Percentiles rank a stretch among this genome's conserved stretches.
Evolutionary conservation across 2,329 filamentous ascomycete genomes (phyloP).

Genomic region (Hypoxylon sp.): DNA sequence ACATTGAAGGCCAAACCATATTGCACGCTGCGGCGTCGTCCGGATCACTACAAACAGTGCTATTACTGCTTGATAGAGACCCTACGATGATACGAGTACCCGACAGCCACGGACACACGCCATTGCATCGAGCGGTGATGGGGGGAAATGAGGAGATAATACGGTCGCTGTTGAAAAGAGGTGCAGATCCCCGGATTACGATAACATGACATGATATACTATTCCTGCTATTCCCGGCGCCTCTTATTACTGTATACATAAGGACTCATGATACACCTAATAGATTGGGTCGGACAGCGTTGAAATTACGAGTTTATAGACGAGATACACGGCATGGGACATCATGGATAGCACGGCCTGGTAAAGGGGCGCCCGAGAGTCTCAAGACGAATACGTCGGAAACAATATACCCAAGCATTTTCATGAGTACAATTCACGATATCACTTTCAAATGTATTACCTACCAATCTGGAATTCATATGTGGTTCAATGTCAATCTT

Average conservation of each 20-base stretch:
- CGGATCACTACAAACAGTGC: constrained; percentile 11
- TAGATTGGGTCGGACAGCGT: constrained; percentile 4
- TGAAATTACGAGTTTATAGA: constrained; percentile 14
- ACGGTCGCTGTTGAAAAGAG: constrained; percentile 18
- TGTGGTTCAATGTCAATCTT: background rate
- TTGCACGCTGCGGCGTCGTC: constrained; percentile 16
- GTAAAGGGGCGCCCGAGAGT: constrained; percentile 13
- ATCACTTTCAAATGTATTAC: background rate
- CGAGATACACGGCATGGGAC: constrained; percentile 7
- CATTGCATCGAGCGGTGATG: constrained; percentile 19
- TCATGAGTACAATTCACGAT: background rate
- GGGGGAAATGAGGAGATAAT: constrained; percentile 19
- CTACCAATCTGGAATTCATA: background rate
- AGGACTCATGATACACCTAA: constrained; percentile 6
- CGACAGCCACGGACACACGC: constrained; percentile 12
- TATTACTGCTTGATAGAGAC: constrained; percentile 5
- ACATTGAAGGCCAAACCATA: constrained; percentile 7
- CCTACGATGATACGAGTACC: constrained; percentile 19
- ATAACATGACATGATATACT: constrained; percentile 14
- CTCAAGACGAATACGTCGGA: constrained; percentile 3
- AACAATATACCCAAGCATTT: constrained; percentile 14
- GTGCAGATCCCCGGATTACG: constrained; percentile 13
- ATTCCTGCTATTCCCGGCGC: background rate
- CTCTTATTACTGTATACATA: constrained; percentile 11
- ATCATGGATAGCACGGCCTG: background rate